Base-by-base conservation (phyloP, 805 yeast genomes). In the Suhomyces sp. region DNA sequence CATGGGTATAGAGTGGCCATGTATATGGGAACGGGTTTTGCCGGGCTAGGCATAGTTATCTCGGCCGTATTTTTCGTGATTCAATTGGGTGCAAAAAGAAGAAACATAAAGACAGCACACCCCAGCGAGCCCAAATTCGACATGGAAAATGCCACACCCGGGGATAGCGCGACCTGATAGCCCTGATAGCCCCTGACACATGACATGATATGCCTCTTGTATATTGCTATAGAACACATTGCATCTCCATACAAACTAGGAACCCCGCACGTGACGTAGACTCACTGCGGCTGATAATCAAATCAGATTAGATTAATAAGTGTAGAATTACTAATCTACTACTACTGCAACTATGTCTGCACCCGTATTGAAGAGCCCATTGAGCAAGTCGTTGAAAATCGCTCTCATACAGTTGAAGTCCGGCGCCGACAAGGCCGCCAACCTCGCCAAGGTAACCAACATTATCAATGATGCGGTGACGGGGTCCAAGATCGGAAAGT, bases 341-440 rank as follows among this genome's bases (percentile, higher is more conserved):
- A 31, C 4, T 31, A 31, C n/a, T 8, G 13, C 10, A 8, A 36
- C 27, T 10, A 42, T 44, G 38, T 26, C 31, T 23, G 23, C 44
- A 22, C 49, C 67, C 12, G 66, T 65, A 5, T 60, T 62, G 44
- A 74, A 71, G 54, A 55, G 68, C 8, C 80, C 79, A 36, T 69
- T 86, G 51, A 59, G 81, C 17, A 81, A 84, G 62, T 79, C 81
- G 36, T 72, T 91, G 53, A 88, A 86, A 60, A 82, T 94, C 5
- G 99, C 97, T 0, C 75, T 94, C 53, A 73, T 94, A 52, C 99
- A 94, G 68, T 78, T 93, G 59, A 79, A 82, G 48, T 90, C 96
- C 1, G 89, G 92, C 1, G 83, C 88, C 0, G 92, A 90, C 69
- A 94, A 94, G 69, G 70, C 82, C 1, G 87, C 86, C 59, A 94